phyloP scores from a whole-genome alignment of 1,139 yeast species.

The Kodamaea derodonti region DNA sequence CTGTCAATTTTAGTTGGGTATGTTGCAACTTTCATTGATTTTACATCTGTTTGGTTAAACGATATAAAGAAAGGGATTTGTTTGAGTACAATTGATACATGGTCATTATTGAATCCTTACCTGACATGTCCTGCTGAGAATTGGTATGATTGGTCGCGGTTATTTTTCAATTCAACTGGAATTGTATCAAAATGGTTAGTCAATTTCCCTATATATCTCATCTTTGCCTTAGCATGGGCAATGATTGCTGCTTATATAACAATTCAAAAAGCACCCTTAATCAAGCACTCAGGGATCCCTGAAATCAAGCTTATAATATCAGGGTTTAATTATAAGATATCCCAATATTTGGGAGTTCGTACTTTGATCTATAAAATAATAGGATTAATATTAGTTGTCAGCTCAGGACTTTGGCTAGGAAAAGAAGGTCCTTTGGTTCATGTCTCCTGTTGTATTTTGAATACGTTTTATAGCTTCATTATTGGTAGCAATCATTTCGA shows the following conservation, averaged over 20 bases:
- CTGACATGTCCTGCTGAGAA: constrained; percentile 43
- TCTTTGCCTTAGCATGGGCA: constrained; percentile 26
- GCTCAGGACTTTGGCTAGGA: constrained; percentile 88
- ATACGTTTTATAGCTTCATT: constrained; percentile 24
- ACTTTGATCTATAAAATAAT: constrained; percentile 48
- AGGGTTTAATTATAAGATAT: constrained; percentile 46
- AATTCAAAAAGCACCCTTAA: constrained; percentile 34
- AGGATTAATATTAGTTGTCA: constrained; percentile 62
- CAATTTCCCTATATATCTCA: constrained; percentile 37
- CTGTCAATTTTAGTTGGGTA: constrained; percentile 59
- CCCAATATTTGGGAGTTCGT: constrained; percentile 43
- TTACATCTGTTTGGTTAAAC: constrained; percentile 58
- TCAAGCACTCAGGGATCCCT: constrained; percentile 66
- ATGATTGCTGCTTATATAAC: constrained; percentile 31
- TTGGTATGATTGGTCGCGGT: constrained; percentile 40
- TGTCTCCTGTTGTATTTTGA: constrained; percentile 63
- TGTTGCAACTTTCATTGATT: constrained; percentile 56
- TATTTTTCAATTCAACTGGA: constrained; percentile 22
- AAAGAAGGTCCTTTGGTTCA: constrained; percentile 94
- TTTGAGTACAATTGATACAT: constrained; percentile 31
- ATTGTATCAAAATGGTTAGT: constrained; percentile 20
- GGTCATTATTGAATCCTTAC: constrained; percentile 44
- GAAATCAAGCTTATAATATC: constrained; percentile 63
- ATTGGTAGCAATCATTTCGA: constrained; percentile 36
- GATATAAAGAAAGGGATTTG: constrained; percentile 54